These are phyloP conservation scores for Leptomonas seymouri DNA, from an alignment of 208 protist genomes.

Conservation along the genomic window DNA sequence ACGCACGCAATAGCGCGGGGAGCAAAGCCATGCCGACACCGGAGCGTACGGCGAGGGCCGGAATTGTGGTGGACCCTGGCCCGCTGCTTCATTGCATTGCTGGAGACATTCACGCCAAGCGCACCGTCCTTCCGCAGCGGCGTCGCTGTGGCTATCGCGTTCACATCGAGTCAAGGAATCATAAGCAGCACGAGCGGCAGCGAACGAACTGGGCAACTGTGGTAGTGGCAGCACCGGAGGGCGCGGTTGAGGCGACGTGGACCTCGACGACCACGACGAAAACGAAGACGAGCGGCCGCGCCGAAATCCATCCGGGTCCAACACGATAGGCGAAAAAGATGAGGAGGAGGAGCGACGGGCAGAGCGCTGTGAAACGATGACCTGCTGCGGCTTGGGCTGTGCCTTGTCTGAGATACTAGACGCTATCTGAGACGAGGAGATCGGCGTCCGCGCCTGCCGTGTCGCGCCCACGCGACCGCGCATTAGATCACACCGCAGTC, in stretches of 20 bases:
- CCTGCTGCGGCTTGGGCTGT: neutral
- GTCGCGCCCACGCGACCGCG: neutral
- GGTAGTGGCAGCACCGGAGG: constrained; percentile 1
- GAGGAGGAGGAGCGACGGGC: neutral
- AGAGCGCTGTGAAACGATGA: neutral
- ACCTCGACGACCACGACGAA: constrained; percentile 31
- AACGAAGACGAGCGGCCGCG: constrained; percentile 13
- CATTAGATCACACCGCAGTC: neutral
- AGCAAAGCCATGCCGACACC: constrained; percentile 3
- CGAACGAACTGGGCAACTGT: neutral
- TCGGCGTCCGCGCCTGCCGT: neutral
- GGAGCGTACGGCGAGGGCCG: neutral
- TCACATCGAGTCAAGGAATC: neutral
- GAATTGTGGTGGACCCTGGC: neutral
- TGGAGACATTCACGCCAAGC: neutral
- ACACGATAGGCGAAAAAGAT: constrained; percentile 9
- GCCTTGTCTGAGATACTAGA: neutral
- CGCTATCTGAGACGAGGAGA: neutral
- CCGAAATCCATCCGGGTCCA: neutral
- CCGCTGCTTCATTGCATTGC: neutral
- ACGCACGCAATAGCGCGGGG: constrained; percentile 16
- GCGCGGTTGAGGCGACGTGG: constrained; percentile 24
- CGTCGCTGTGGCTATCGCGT: neutral
- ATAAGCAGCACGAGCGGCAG: neutral
- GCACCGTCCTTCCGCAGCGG: too few species aligned